phyloP scores from a whole-genome alignment of 805 yeast genomes.

The Grigorovia humatica region DNA sequence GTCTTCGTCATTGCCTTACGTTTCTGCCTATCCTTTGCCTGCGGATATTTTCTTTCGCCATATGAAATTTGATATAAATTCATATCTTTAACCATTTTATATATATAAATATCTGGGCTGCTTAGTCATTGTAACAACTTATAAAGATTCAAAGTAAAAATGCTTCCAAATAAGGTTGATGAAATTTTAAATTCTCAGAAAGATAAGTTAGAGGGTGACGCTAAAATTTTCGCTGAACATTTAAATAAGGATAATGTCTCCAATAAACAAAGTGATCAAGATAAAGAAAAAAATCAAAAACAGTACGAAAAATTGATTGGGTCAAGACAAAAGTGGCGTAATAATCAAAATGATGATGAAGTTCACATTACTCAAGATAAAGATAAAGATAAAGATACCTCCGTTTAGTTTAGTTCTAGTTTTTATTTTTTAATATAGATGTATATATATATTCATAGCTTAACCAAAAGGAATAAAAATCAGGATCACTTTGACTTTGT shows the following conservation, averaged over 20 bases:
- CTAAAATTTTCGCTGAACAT: slow-evolving; percentile 12
- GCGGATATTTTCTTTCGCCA: too few relatives aligned
- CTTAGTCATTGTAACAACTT: background rate
- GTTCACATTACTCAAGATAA: background rate
- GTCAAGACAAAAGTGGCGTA: slow-evolving; percentile 7
- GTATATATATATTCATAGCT: too few relatives aligned
- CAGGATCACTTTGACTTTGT: too few relatives aligned
- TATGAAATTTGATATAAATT: too few relatives aligned
- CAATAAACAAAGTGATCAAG: slow-evolving; percentile 6
- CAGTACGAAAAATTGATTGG: slow-evolving; percentile 9
- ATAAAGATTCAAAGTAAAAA: background rate
- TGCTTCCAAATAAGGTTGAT: slow-evolving; percentile 1
- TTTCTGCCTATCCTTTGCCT: too few relatives aligned
- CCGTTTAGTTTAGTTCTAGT: too few relatives aligned
- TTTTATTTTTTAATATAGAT: background rate
- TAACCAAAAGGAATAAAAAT: too few relatives aligned
- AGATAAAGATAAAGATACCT: background rate
- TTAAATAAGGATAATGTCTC: slow-evolving; percentile 9
- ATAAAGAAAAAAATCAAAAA: slow-evolving; percentile 7
- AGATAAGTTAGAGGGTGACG: slow-evolving; percentile 17
- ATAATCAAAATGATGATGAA: background rate
- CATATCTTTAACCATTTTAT: too few relatives aligned
- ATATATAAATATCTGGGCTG: too few relatives aligned
- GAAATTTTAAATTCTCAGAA: slow-evolving; percentile 16
- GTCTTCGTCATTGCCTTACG: too few relatives aligned